Evolutionary conservation across 495 filamentous ascomycete genomes (phyloP).

Genomic region (Tuber aestivum): DNA sequence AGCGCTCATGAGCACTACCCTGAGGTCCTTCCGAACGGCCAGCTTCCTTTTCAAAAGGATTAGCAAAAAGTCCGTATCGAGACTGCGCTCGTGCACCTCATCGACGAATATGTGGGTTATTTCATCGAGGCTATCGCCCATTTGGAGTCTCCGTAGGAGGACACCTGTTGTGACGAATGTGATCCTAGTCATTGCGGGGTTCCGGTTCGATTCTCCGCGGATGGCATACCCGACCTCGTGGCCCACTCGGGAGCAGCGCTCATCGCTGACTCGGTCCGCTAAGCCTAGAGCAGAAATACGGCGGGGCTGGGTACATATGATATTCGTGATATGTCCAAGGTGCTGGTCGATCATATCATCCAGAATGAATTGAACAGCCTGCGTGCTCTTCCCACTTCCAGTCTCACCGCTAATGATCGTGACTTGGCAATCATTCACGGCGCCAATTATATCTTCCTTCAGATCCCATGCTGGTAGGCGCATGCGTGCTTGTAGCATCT

Average conservation of each 20-base stretch:
- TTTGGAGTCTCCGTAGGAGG: constrained; percentile 81
- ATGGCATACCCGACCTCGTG: constrained; percentile 94
- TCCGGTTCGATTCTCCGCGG: constrained; percentile 75
- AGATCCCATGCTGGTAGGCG: constrained; percentile 83
- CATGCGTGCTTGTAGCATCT: constrained; percentile 63
- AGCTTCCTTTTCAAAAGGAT: constrained; percentile 83
- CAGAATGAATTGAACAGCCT: constrained; percentile 91
- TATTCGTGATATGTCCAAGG: constrained; percentile 73
- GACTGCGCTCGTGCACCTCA: constrained; percentile 91
- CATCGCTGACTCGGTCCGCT: constrained; percentile 88
- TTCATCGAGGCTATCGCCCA: constrained; percentile 68
- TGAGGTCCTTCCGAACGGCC: constrained; percentile 68
- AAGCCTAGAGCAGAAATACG: constrained; percentile 90
- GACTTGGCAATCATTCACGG: constrained; percentile 70
- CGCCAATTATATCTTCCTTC: constrained; percentile 64
- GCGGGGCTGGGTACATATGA: constrained; percentile 91
- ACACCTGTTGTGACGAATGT: constrained; percentile 97
- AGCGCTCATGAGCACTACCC: constrained; percentile 95
- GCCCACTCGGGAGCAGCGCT: constrained; percentile 73
- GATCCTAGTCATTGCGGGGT: constrained; percentile 67
- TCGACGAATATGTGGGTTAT: constrained; percentile 94
- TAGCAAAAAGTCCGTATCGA: constrained; percentile 92
- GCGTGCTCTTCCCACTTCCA: constrained; percentile 93
- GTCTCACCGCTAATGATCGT: constrained; percentile 96
- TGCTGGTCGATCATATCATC: constrained; percentile 78